phyloP scores from a whole-genome alignment of 202 grass and related monocot species.

The Digitaria exilis region DNA sequence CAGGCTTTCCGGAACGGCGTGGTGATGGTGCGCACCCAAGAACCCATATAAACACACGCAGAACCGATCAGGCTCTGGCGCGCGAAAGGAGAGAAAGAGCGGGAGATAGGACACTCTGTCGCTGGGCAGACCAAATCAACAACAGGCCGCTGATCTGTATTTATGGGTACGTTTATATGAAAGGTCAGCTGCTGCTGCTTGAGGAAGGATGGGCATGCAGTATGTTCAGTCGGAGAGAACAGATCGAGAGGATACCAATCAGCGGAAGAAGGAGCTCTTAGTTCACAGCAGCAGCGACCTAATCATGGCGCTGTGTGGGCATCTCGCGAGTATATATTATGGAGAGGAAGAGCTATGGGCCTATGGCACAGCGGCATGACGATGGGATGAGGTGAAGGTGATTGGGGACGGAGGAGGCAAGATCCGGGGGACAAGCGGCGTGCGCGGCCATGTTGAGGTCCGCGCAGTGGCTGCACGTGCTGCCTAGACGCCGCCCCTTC shows the following conservation, averaged over 20 bases:
- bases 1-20: slow-evolving; percentile 75
- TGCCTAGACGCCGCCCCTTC: neutral
- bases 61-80: neutral
- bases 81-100: too few species aligned
- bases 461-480: slow-evolving; percentile 48
- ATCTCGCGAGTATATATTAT: slow-evolving; percentile 10
- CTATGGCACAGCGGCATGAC: neutral
- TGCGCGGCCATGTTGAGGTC: slow-evolving; percentile 41
- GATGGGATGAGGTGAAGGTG: neutral
- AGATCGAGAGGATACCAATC: neutral
- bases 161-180: neutral
- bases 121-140: neutral
- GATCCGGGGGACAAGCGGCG: slow-evolving; percentile 54
- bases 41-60: slow-evolving; percentile 41
- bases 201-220: neutral
- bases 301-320: slow-evolving; percentile 33
- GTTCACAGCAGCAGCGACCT: neutral
- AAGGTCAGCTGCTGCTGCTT: neutral
- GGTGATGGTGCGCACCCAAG: slow-evolving; percentile 70
- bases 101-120: neutral
- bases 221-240: too few species aligned
- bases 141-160: too few species aligned
- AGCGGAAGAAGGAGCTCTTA: neutral
- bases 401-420: slow-evolving; percentile 14
- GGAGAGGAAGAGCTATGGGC: too few species aligned